Evolutionary conservation across 2,329 filamentous ascomycete species (phyloP), one percentile per base, ranked within the genome.

Genomic region (Aspergillus quadricinctus): DNA sequence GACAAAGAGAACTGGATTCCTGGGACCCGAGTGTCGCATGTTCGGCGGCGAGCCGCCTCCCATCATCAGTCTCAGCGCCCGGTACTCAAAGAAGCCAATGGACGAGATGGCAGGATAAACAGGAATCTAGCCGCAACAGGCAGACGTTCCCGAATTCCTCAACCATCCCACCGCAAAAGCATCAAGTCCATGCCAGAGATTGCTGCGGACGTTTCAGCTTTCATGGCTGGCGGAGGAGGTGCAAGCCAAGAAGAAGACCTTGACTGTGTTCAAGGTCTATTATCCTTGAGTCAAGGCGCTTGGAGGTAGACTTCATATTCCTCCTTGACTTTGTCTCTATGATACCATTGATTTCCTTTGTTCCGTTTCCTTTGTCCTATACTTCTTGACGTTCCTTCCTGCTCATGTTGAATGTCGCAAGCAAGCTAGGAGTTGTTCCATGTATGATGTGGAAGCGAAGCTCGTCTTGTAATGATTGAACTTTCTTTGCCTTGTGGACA

Each of bases 1-100:
- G 93, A 97, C 72, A 97, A 97, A 76, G 93, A 97, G 77, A 97
- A 97, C 69, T 95, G 91, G 84, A 74, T 81, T 43, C 82, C 82
- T 2, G 78, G 78, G 3, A 80, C 77, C 23, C 71, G 72, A 37
- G 61, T 65, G 19, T 69, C 74, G 10, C 67, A 69, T 40, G 83
- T 68, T 43, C 72, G 72, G 53, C 71, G 72, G 37, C 68, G 69
- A 4, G 64, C 62, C 21, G 59, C 64, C 25, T 67, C 66, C n/a
- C 66, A 70, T 28, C 61, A 66, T 48, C 59, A 62, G 8, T 43
- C 61, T 10, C 64, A 66, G 23, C 70, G 78, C 28, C 70, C 76
- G 25, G 72, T 78, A 5, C 71, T 84, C 27, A 77, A 76, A 51
- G 81, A 83, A 27, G 57, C 71, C 4, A 72, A 69, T 52, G 48